Percentiles rank a stretch among this genome's conserved stretches.
Evolutionary conservation across 768 basidiomycete species (phyloP).

Genomic region (Erythrobasidium yunnanense): DNA sequence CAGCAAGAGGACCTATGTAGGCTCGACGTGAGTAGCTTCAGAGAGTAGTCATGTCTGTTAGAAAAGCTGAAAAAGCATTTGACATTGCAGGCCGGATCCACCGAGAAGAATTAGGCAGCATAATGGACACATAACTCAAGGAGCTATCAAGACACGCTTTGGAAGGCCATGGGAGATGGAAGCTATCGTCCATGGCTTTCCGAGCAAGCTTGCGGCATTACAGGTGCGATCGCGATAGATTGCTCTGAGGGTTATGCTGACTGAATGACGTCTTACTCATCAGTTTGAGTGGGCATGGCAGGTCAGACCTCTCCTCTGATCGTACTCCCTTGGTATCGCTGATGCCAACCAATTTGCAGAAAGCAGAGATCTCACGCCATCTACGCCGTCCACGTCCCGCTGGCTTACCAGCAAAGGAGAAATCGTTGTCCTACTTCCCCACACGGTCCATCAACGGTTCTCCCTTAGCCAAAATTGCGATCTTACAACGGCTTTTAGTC

Average conservation of each 20-base stretch:
- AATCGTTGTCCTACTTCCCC: conserved; percentile 16
- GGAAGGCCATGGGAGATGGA: conserved; percentile 44
- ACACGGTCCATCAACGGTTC: conserved; percentile 30
- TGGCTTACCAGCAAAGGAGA: neutral
- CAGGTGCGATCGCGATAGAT: conserved; percentile 37
- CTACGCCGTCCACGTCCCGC: conserved; percentile 30
- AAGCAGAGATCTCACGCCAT: conserved; percentile 40
- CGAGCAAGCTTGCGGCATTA: conserved; percentile 45
- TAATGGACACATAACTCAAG: conserved; percentile 41
- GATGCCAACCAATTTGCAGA: conserved; percentile 6
- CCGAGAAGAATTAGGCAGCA: conserved; percentile 44
- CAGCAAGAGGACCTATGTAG: conserved; percentile 39
- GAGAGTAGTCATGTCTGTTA: too few relatives aligned
- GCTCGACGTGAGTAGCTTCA: conserved; percentile 37
- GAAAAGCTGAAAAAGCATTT: neutral
- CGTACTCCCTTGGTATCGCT: neutral
- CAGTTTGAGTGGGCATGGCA: conserved; percentile 48
- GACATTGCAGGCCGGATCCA: conserved; percentile 40
- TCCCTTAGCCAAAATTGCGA: conserved; percentile 34
- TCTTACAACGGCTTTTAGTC: conserved; percentile 41
- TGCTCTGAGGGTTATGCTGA: neutral
- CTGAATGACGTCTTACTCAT: neutral
- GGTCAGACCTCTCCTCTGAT: conserved; percentile 30
- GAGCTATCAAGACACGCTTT: conserved; percentile 33
- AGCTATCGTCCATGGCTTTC: conserved; percentile 45